Conservation (phyloP, 768 basidiomycete genomes). For the Amanita pseudoporphyria region DNA sequence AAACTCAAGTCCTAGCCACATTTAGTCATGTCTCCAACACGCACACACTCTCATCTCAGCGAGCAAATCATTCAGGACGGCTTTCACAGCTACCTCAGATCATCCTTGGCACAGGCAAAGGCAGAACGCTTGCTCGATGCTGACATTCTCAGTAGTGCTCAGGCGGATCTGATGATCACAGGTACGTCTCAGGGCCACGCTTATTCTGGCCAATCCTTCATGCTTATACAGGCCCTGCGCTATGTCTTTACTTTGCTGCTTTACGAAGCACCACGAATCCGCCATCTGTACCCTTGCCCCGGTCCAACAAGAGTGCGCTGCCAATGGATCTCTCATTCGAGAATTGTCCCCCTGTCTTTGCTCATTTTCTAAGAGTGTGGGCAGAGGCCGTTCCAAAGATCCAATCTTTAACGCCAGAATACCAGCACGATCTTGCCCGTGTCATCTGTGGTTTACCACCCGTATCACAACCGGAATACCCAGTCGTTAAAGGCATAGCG, state of each 20-base stretch:
- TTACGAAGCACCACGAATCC: slow-evolving; percentile 66
- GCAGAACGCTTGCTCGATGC: slow-evolving; percentile 64
- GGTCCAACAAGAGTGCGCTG: slow-evolving; percentile 32
- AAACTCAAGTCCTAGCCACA: not conserved
- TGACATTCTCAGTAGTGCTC: slow-evolving; percentile 66
- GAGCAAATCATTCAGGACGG: slow-evolving; percentile 65
- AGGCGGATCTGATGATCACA: slow-evolving; percentile 80
- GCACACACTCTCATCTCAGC: slow-evolving; percentile 27
- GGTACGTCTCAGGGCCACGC: slow-evolving; percentile 27
- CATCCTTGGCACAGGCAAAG: slow-evolving; percentile 70
- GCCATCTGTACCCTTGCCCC: slow-evolving; percentile 74
- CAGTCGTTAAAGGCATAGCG: slow-evolving; percentile 48
- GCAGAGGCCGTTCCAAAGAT: slow-evolving; percentile 53
- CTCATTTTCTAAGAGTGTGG: slow-evolving; percentile 68
- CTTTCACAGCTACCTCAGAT: slow-evolving; percentile 78
- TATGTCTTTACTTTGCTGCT: slow-evolving; percentile 81
- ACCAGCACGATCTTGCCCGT: slow-evolving; percentile 77
- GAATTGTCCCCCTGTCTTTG: slow-evolving; percentile 66
- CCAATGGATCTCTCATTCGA: slow-evolving; percentile 50
- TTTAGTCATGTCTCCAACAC: not conserved
- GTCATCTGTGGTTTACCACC: slow-evolving; percentile 60
- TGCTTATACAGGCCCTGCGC: slow-evolving; percentile 49
- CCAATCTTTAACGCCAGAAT: slow-evolving; percentile 48
- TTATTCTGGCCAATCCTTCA: not conserved
- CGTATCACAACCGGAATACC: slow-evolving; percentile 29